These are phyloP conservation scores for Coprinellus aureogranulatus DNA, from an alignment of 768 basidiomycete genomes.

Conservation along the genomic window DNA sequence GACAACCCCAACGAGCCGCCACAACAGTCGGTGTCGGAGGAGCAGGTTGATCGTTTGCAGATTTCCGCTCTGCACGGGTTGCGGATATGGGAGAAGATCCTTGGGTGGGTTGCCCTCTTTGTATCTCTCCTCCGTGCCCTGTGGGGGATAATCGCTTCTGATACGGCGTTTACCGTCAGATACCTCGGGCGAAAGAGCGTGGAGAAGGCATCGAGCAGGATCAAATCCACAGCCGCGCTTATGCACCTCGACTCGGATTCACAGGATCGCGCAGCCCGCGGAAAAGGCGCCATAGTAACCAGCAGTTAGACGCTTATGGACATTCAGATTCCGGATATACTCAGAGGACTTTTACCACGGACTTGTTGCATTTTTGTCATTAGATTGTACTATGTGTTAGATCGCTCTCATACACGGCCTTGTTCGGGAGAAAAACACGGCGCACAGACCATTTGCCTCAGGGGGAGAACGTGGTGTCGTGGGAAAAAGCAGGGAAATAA, in stretches of 20 bases:
- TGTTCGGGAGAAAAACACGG: too few relatives aligned
- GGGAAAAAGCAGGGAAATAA: slow-evolving; percentile 42
- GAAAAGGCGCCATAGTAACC: not conserved
- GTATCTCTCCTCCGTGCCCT: slow-evolving; percentile 5
- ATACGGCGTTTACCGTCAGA: slow-evolving; percentile 22
- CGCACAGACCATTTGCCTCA: slow-evolving; percentile 40
- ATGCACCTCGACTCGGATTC: not conserved
- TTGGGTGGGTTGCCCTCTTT: slow-evolving; percentile 35
- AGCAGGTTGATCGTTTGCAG: slow-evolving; percentile 39
- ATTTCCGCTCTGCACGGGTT: slow-evolving; percentile 52
- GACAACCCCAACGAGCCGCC: slow-evolving; percentile 49
- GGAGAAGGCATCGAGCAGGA: slow-evolving; percentile 30
- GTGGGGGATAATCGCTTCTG: not conserved
- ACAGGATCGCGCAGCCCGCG: not conserved
- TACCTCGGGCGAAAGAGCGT: slow-evolving; percentile 48
- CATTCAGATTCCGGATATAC: not conserved
- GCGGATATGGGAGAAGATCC: slow-evolving; percentile 51
- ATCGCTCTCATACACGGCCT: too few relatives aligned
- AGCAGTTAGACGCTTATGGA: not conserved
- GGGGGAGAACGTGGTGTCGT: slow-evolving; percentile 30
- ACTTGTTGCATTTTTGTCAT: too few relatives aligned
- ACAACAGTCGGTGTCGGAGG: slow-evolving; percentile 55
- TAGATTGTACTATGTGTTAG: too few relatives aligned
- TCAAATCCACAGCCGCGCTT: slow-evolving; percentile 27
- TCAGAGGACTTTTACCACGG: too few relatives aligned